phyloP scores from a whole-genome alignment of 1,284 basidiomycete genomes.

The Tilletia caries region DNA sequence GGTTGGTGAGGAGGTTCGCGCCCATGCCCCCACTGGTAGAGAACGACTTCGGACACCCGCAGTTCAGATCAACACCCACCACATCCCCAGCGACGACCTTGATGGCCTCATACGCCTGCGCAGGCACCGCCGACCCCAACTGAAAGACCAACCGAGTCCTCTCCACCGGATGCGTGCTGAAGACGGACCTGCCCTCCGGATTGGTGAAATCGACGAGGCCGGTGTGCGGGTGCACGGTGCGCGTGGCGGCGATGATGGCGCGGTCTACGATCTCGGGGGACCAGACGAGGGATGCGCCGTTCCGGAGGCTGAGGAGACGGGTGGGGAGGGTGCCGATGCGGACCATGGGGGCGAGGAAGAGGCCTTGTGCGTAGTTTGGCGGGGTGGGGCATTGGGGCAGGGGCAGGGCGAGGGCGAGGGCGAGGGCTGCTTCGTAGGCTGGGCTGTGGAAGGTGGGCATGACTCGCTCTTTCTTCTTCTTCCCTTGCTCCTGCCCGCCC shows the following conservation, averaged over 20 bases:
- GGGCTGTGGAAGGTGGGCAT: neutral
- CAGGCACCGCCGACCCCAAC: slow-evolving; percentile 83
- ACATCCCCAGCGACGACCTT: slow-evolving; percentile 78
- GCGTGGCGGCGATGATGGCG: slow-evolving; percentile 80
- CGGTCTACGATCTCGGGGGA: slow-evolving; percentile 94
- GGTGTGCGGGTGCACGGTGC: slow-evolving; percentile 76
- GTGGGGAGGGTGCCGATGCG: slow-evolving; percentile 62
- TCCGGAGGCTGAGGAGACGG: slow-evolving; percentile 79
- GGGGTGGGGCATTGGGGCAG: neutral
- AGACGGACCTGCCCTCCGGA: slow-evolving; percentile 69
- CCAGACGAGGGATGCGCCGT: slow-evolving; percentile 94
- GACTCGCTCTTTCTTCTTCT: slow-evolving; percentile 1
- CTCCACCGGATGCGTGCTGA: slow-evolving; percentile 89
- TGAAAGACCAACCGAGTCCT: slow-evolving; percentile 60
- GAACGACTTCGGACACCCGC: slow-evolving; percentile 84
- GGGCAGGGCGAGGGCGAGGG: neutral
- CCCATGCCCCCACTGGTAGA: slow-evolving; percentile 95
- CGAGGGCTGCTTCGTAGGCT: slow-evolving; percentile 1
- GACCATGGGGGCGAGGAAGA: slow-evolving; percentile 52
- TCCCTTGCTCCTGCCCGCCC: too few species aligned
- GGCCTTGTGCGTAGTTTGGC: slow-evolving; percentile 27
- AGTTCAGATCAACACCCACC: slow-evolving; percentile 89
- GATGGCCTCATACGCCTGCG: slow-evolving; percentile 85
- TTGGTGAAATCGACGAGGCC: slow-evolving; percentile 14
- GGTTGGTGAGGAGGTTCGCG: slow-evolving; percentile 84